phyloP scores from a whole-genome alignment of 2,329 filamentous ascomycete genomes.

The Paramyrothecium roridum region DNA sequence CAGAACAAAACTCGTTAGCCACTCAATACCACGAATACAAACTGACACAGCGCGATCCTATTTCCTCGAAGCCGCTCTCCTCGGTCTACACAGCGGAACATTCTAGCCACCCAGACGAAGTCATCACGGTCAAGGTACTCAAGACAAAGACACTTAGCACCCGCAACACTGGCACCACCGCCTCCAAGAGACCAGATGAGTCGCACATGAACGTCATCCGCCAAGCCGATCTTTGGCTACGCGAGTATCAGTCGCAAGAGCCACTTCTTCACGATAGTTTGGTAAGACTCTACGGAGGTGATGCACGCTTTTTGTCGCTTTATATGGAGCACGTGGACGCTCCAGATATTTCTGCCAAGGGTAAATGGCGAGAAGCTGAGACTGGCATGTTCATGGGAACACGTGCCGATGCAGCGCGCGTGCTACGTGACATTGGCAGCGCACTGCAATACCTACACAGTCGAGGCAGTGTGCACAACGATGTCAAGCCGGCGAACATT shows the following conservation, averaged over 20 bases:
- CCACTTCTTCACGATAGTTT: slow-evolving; percentile 54
- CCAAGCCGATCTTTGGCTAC: slow-evolving; percentile 58
- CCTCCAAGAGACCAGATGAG: slow-evolving; percentile 30
- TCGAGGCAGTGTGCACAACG: slow-evolving; percentile 54
- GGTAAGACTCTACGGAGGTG: slow-evolving; percentile 55
- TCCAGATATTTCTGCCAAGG: slow-evolving; percentile 46
- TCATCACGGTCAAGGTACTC: slow-evolving; percentile 59
- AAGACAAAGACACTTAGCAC: slow-evolving; percentile 45
- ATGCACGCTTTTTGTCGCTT: slow-evolving; percentile 55
- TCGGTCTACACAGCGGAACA: slow-evolving; percentile 54
- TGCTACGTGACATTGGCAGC: slow-evolving; percentile 50
- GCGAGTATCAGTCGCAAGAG: slow-evolving; percentile 54
- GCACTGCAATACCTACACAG: slow-evolving; percentile 55
- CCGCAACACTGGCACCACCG: slow-evolving; percentile 40
- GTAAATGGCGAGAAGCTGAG: slow-evolving; percentile 44
- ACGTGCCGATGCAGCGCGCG: slow-evolving; percentile 46
- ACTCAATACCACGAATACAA: too few relatives aligned
- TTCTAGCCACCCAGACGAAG: slow-evolving; percentile 47
- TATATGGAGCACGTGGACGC: slow-evolving; percentile 62
- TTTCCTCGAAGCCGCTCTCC: slow-evolving; percentile 33
- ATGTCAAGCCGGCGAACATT: slow-evolving; percentile 61
- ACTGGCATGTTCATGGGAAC: slow-evolving; percentile 50
- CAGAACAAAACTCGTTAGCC: too few relatives aligned
- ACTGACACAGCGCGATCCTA: too few relatives aligned
- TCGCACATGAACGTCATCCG: slow-evolving; percentile 46